Evolutionary conservation across 768 basidiomycete species (phyloP), one percentile per base, ranked within the genome.

Genomic region (Pleurotus tuoliensis): DNA sequence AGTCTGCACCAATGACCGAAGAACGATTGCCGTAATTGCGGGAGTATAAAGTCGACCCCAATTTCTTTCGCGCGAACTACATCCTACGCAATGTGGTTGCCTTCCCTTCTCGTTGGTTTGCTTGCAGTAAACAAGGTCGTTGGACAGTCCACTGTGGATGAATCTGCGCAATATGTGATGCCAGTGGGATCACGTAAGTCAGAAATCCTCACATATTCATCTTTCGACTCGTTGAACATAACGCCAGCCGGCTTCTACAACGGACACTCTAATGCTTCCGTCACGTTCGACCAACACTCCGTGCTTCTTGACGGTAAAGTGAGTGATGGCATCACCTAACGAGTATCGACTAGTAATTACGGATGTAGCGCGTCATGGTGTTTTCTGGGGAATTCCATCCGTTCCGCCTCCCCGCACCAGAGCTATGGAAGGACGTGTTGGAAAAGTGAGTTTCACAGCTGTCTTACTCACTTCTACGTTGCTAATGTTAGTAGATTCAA

Each of bases 301-400:
- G 38, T 73, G 12, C 60, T 73, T 13, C 58, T 73, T 34, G 67
- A 73, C 59, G 72, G 72, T 27, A 70, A 72, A 62, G 71, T 71
- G 8, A 5, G 61, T 24, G 22, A 20, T 25, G 7, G 15, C 25
- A 13, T 15, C n/a, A 20, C 15, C 9, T 25, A 34, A 34, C 6
- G 44, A 20, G 27, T n/a, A 44, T 9, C 18, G 7, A 12, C 24
- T 4, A 16, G 12, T 52, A 37, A 60, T 9, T 4, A 18, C 22
- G 30, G 7, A 24, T 48, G 22, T 63, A 81, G 68, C 75, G 82
- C 25, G 59, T 78, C 24, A 79, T 82, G 71, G 66, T 82, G 34
- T 79, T 79, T 63, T 85, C 84, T 1, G 88, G 87, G 49, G 87
- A 87, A 64, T 85, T 87, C 65, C 87, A 88, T 59, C 76, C 84